Base-by-base conservation (phyloP, 352 stramenopile genomes). In the Detonula confervacea region DNA sequence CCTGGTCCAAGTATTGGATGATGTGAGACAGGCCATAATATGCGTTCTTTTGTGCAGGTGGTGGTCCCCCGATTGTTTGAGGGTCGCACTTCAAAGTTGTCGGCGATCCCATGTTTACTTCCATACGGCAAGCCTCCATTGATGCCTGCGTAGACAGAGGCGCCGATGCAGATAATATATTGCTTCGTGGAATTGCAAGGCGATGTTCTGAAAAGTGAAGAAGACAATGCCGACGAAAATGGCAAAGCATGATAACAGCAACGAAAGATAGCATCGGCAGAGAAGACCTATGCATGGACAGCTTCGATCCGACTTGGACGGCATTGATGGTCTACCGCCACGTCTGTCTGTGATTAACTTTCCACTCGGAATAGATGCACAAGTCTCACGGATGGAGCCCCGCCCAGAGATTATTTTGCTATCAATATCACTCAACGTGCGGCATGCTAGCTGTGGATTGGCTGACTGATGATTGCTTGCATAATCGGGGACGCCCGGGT, bases 11-110 rank as follows among this genome's bases (percentile, higher is more conserved):
- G 37, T 76, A 76, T 30, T 61, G 7, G 0, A 61, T n/a, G 4
- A 76, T 61, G 22, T 76, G 51, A 55, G 25, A 55, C 18, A 76
- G 39, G n/a, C 9, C 24, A 37, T 44, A 66, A n/a, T n/a, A n/a
- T 5, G 18, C 22, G 20, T 37, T 25, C n/a, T 25, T 29, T 64
- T 44, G 3, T n/a, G 29, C 2, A 46, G 9, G 27, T 25, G 56
- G 8, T 49, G 56, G 2, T 14, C 47, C 24, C 25, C 22, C 8
- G n/a, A 57, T 30, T 42, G 39, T 20, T n/a, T 18, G 39, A 49
- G 39, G 18, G 39, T 49, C 11, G 18, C 39, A 16, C 4, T 49
- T 49, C 11, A n/a, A n/a, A n/a, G n/a, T n/a, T n/a, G n/a, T n/a
- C n/a, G n/a, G n/a, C n/a, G 33, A 42, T 5, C 33, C 33, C 5